Base-by-base conservation (phyloP, 495 filamentous ascomycete species). In the Penicillium taxi region DNA sequence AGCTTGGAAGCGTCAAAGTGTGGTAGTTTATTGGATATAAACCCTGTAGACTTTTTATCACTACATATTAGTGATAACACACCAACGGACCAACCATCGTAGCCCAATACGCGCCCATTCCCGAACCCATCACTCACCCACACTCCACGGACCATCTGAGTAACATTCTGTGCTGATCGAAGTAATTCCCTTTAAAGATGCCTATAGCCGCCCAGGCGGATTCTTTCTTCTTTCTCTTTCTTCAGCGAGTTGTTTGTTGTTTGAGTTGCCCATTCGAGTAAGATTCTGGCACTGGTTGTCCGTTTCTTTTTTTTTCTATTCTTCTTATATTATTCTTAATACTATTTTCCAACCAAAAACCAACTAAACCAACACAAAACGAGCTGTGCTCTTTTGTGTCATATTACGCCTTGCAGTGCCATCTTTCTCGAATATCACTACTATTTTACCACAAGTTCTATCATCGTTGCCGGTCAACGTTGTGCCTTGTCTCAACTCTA, bases 181-280 rank as follows among this genome's bases (percentile, higher is more conserved):
- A 36, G 31, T 7, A 36, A 26, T 36, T 41, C 31, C 41, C 52
- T 48, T 57, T 56, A 66, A 63, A 59, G 35, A 52, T 46, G 37
- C 44, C 15, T 36, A 50, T 48, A 72, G 57, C 58, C 52, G 58
- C 58, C 55, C 48, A 66, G 54, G 45, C 53, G 47, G 48, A 60
- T 41, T 56, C 34, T 49, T 48, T 47, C 45, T 49, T 58, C 52
- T 60, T 55, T 61, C 56, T 64, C 56, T 69, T 66, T 80, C 79
- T 73, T 69, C 75, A 80, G 81, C 82, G 84, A 84, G 81, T 72
- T 70, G 66, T 77, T 77, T 78, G 77, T 74, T 61, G 64, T 65
- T 69, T 67, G 72, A 80, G 72, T 72, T 82, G 64, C 54, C 44
- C 48, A 45, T 56, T 71, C 67, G 69, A 56, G 64, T 69, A 58